Evolutionary conservation across 108 stramenopile genomes (phyloP).

Genomic region (Pseudonitzschia pungens): DNA sequence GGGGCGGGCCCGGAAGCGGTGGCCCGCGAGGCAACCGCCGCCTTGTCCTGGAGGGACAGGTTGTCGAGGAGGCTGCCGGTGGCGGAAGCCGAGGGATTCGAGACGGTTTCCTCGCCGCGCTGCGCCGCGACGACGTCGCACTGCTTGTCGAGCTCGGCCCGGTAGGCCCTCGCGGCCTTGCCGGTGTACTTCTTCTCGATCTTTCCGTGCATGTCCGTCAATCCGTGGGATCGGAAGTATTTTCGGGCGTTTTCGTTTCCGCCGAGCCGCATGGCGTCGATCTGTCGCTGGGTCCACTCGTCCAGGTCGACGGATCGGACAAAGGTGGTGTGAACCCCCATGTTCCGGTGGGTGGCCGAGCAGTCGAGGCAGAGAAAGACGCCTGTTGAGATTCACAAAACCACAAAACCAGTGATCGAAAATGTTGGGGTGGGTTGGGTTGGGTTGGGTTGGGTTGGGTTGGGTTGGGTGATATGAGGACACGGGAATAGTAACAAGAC

Average conservation of each 20-base stretch:
- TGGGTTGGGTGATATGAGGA: too few relatives aligned
- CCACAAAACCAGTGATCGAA: too few relatives aligned
- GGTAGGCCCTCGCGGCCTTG: slow-evolving; percentile 79
- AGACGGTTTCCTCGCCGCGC: slow-evolving; percentile 47
- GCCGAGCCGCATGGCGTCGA: slow-evolving; percentile 89
- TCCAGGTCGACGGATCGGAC: slow-evolving; percentile 89
- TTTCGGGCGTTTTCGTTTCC: slow-evolving; percentile 84
- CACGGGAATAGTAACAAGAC: too few relatives aligned
- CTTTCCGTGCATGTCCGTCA: slow-evolving; percentile 75
- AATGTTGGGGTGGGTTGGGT: not conserved
- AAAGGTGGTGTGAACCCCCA: slow-evolving; percentile 92
- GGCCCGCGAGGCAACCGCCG: slow-evolving; percentile 47
- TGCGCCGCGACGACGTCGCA: slow-evolving; percentile 56
- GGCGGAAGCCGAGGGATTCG: slow-evolving; percentile 15
- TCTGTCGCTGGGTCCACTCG: slow-evolving; percentile 92
- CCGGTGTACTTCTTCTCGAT: slow-evolving; percentile 86
- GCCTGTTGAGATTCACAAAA: slow-evolving; percentile 37
- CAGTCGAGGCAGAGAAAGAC: slow-evolving; percentile 94
- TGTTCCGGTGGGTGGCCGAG: slow-evolving; percentile 83
- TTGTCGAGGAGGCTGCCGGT: slow-evolving; percentile 53
- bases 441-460: not conserved
- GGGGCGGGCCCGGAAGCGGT: slow-evolving; percentile 18
- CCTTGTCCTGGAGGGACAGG: slow-evolving; percentile 55
- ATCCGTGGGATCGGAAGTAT: slow-evolving; percentile 85
- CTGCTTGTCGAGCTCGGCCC: slow-evolving; percentile 68